Evolutionary conservation across 2,329 filamentous ascomycete species (phyloP).

Genomic region (Aspergillus floridensis): DNA sequence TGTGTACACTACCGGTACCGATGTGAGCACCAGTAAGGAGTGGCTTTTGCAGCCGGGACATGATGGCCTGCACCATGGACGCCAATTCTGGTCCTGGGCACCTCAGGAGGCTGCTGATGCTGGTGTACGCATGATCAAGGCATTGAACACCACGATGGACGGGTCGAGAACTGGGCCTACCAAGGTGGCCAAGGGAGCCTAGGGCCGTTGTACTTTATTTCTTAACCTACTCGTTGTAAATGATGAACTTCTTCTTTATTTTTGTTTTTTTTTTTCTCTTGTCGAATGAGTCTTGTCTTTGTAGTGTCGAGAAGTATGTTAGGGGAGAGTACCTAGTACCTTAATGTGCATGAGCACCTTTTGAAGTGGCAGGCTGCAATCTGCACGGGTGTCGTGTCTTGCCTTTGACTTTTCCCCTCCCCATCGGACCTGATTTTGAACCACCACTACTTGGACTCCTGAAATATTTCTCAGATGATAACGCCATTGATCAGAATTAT

Average conservation of each 20-base stretch:
- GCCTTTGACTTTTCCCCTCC: neutral
- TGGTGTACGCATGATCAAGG: constrained; percentile 52
- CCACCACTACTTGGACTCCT: neutral
- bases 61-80: constrained; percentile 40
- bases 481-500: neutral
- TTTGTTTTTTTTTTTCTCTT: neutral
- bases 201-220: constrained; percentile 13
- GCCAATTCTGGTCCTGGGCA: constrained; percentile 55
- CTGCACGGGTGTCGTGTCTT: neutral
- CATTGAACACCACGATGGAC: constrained; percentile 26
- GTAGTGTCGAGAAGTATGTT: neutral
- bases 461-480: neutral
- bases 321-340: neutral
- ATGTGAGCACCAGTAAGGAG: constrained; percentile 27
- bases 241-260: neutral
- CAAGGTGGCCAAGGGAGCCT: constrained; percentile 32
- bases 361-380: neutral
- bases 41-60: constrained; percentile 25
- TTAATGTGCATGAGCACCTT: no score
- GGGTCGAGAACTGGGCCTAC: neutral
- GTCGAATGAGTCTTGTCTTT: neutral
- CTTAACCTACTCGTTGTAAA: neutral
- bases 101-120: constrained; percentile 52
- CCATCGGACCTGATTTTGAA: neutral
- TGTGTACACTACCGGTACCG: constrained; percentile 27